Evolutionary conservation across 306 rosid species (phyloP).

Genomic region (Vigna hirtella): DNA sequence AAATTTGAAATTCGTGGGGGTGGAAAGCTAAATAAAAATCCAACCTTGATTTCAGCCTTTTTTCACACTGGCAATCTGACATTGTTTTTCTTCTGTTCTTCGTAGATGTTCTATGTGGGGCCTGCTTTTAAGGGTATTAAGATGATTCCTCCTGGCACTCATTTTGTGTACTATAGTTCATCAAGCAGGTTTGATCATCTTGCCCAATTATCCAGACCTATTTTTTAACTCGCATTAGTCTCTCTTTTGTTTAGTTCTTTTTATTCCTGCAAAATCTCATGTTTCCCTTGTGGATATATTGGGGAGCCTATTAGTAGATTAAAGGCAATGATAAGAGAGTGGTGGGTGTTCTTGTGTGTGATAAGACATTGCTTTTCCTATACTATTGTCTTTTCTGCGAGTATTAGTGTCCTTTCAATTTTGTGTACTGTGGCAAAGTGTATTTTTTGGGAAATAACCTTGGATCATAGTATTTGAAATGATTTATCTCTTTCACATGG

Average conservation of each 20-base stretch:
- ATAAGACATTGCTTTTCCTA: neutral
- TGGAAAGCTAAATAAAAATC: neutral
- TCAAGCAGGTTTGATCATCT: constrained; percentile 72
- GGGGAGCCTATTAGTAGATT: neutral
- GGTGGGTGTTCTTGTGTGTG: constrained; percentile 2
- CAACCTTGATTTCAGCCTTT: neutral
- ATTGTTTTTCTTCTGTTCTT: constrained; percentile 14
- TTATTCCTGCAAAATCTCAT: neutral
- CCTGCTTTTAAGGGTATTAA: constrained; percentile 89
- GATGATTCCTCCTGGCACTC: constrained; percentile 94
- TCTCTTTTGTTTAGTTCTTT: constrained; percentile 29
- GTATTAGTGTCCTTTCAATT: constrained; percentile 7
- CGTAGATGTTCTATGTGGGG: constrained; percentile 76
- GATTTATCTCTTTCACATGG: neutral
- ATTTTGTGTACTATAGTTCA: constrained; percentile 86
- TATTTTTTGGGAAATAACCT: neutral
- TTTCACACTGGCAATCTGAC: constrained; percentile 10
- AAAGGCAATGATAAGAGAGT: neutral
- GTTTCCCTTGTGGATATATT: constrained; percentile 6
- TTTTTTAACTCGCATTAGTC: neutral
- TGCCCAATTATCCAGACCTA: constrained; percentile 3
- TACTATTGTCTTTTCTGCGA: neutral
- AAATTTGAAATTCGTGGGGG: neutral
- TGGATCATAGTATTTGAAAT: constrained; percentile 17
- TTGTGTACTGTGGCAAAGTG: constrained; percentile 1